Evolutionary conservation across 176 grass and related monocot genomes (phyloP).

Genomic region (Otatea glauca): DNA sequence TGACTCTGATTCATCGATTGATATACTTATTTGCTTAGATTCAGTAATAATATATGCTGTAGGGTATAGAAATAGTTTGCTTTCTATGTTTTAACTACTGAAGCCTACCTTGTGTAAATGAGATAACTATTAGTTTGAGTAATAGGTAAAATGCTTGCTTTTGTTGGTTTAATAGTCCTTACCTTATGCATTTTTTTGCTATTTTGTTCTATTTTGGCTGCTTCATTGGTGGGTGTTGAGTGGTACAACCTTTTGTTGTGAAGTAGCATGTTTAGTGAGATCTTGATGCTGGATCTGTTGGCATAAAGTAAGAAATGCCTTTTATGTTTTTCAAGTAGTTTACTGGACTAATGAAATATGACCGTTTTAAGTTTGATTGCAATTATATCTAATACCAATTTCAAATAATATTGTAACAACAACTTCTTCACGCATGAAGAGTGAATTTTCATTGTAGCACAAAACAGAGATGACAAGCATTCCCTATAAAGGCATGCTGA

Average conservation of each 20-base stretch:
- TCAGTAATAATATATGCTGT: not conserved
- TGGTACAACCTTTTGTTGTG: constrained; percentile 7
- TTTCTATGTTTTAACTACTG: not conserved
- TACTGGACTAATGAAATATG: constrained; percentile 11
- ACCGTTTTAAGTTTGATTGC: not conserved
- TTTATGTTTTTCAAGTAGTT: not conserved
- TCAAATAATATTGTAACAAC: constrained; percentile 10
- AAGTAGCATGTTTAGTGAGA: constrained; percentile 10
- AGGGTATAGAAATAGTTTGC: not conserved
- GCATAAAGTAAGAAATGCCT: constrained; percentile 7
- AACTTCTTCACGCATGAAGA: constrained; percentile 24
- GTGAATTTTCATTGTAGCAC: not conserved
- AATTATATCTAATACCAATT: not conserved
- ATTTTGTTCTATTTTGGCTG: not conserved
- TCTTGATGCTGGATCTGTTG: not conserved
- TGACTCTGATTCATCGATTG: not conserved
- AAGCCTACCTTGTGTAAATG: not conserved
- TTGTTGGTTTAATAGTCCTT: constrained; percentile 20
- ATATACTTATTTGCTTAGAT: not conserved
- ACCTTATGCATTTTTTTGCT: not conserved
- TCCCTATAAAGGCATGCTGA: not conserved
- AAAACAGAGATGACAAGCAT: not conserved
- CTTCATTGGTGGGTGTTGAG: not conserved
- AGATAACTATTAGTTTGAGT: not conserved
- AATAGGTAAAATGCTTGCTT: not conserved